Base-by-base conservation (phyloP, 2,329 filamentous ascomycete genomes). In the Calonectria ilicicola region DNA sequence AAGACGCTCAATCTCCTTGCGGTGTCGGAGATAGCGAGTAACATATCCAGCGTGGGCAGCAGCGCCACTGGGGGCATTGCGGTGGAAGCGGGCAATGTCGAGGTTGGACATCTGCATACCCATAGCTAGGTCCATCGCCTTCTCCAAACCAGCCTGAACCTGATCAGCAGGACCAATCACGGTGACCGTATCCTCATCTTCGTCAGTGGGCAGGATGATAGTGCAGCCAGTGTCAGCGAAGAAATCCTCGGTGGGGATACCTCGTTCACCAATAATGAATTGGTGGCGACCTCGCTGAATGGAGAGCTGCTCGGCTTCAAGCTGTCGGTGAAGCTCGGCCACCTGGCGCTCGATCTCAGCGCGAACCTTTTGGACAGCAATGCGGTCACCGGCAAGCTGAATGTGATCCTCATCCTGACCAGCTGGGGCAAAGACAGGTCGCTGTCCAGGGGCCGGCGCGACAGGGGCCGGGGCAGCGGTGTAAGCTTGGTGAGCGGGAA, bases 281-380 rank as follows among this genome's bases (percentile, higher is more conserved):
- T 98, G 96, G 83, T 98, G 97, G 65, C 95, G 92, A 62, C 95
- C 95, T 74, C 93, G 93, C 83, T 96, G 94, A 78, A 98, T 95
- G 7, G 93, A 91, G 49, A 95, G 87, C 83, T 97, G 93, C 78
- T 97, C 92, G 62, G 97, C 87, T 49, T 93, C 91, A 63, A 98
- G 87, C 81, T 94, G 91, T 72, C 91, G 91, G 77, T 93, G 92
- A 26, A 99, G 90, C 80, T 96, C 90, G 73, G 93, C 91, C 8
- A 92, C 95, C 71, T 93, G 91, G 62, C 92, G 91, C 84, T 98
- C 95, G 76, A 98, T 93, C 80, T 94, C 92, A 51, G 93, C 91
- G 71, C 93, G 93, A 29, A 93, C 94, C 78, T 94, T 91, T 82
- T 96, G 93, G 9, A 97, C 95, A 47, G 94, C 94, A 65, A 89